Evolutionary conservation across 306 rosid species (phyloP), one percentile per base, ranked within the genome.

Genomic region (Vicia villosa): DNA sequence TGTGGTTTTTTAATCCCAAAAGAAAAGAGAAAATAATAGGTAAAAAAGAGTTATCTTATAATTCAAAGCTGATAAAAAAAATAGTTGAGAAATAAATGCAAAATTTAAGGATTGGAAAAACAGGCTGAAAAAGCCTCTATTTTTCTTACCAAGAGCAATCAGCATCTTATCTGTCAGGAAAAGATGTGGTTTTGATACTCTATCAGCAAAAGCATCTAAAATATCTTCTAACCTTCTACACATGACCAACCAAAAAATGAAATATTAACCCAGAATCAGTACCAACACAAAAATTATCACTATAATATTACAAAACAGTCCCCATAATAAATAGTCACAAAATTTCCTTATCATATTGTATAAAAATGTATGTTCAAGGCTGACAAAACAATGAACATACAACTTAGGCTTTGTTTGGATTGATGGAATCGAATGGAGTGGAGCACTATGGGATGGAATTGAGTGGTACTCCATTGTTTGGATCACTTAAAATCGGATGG

Each of bases 131-230:
- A 75, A 66, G 66, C 64, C 17, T 67, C 24, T 42, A 21, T 41
- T 78, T 60, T 62, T 65, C 88, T 83, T 85, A 93, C 98, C 96
- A 32, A 93, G 74, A 61, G 98, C 91, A 69, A 93, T 90, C 78
- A 85, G 90, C 98, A 93, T 93, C 79, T 93, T 93, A 82, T 93
- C 98, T 5, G 96, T 79, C 62, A 82, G 69, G 80, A 68, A 90
- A 36, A 93, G 89, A 67, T 82, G 96, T 16, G 98, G 98, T 67
- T 90, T 93, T 69, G 98, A 80, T 50, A 90, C 91, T 84, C 84
- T 86, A 78, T 93, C 98, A 45, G 98, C 98, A 73, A 90, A 93
- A 55, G 88, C 87, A 82, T 93, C 88, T 78, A 93, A 80, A 22
- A 80, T 74, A 61, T 90, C 90, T 78, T 93, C 94, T 83, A 93